These are phyloP conservation scores for Cyberlindnera bimundalis DNA, from an alignment of 805 yeast genomes.

Conservation along the genomic window DNA sequence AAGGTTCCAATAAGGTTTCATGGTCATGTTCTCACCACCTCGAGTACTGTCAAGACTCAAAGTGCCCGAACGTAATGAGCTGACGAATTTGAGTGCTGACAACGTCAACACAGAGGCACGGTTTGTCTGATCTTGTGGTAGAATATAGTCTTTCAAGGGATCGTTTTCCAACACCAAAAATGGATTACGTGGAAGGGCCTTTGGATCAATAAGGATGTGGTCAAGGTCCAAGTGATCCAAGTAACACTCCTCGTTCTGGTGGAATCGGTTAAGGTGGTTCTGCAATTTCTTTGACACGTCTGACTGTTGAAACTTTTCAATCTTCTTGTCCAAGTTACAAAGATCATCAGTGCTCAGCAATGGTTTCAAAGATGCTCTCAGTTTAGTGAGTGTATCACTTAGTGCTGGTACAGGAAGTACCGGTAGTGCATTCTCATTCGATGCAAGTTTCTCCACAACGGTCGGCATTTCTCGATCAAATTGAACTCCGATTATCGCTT, in stretches of 20 bases:
- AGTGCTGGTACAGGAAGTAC: conserved; percentile 61
- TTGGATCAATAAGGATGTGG: conserved; percentile 36
- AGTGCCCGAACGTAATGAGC: conserved; percentile 50
- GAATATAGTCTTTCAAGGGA: conserved; percentile 51
- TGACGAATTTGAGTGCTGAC: conserved; percentile 63
- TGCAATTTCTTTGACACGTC: conserved; percentile 46
- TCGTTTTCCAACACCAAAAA: conserved; percentile 72
- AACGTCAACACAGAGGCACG: conserved; percentile 65
- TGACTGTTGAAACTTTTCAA: conserved; percentile 44
- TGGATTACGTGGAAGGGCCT: conserved; percentile 70
- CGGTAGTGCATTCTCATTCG: conserved; percentile 37
- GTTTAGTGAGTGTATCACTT: conserved; percentile 45
- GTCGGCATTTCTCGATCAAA: conserved; percentile 1
- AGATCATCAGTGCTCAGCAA: conserved; percentile 46
- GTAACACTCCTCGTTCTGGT: conserved; percentile 45
- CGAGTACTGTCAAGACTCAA: conserved; percentile 59
- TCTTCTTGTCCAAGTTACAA: conserved; percentile 38
- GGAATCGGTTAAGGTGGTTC: conserved; percentile 46
- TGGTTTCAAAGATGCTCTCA: conserved; percentile 57
- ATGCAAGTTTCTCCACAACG: neutral
- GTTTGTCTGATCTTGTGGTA: conserved; percentile 62
- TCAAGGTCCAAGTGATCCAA: conserved; percentile 45
- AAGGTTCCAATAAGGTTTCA: conserved; percentile 62
- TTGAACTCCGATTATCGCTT: no score
- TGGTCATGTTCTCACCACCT: conserved; percentile 50